A percentile compares a stretch with the other conserved stretches of the same genome.
Conservation (phyloP, 805 yeast genomes). For the Suhomyces pyralidae region DNA sequence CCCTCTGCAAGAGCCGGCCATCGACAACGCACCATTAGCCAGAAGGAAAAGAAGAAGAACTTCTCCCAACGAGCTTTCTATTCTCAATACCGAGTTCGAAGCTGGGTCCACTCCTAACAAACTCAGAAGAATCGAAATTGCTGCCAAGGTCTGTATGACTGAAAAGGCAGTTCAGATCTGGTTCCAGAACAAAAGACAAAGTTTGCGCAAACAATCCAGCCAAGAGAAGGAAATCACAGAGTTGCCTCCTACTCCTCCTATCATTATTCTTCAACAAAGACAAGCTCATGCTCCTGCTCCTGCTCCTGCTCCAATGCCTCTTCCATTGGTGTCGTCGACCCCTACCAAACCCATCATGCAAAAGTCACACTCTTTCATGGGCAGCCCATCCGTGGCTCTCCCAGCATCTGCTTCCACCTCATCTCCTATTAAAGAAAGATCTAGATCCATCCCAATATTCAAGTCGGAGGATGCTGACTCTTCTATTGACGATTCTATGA, state of each 20-base stretch:
- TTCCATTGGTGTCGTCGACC: constrained; percentile 13
- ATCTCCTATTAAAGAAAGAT: constrained; percentile 6
- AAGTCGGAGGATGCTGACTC: constrained; percentile 12
- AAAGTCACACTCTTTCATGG: constrained; percentile 11
- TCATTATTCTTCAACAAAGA: constrained; percentile 15
- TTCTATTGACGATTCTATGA: constrained; percentile 15
- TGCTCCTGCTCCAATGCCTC: constrained; percentile 32
- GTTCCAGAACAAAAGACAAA: constrained; percentile 95
- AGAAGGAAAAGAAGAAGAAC: constrained; percentile 95
- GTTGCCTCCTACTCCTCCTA: constrained; percentile 40
- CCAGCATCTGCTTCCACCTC: background rate
- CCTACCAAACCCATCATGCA: constrained; percentile 12
- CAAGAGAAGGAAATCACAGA: constrained; percentile 41
- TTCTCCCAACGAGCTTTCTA: constrained; percentile 77
- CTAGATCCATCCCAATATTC: constrained; percentile 8
- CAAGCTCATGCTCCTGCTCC: constrained; percentile 25
- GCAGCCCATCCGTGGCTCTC: constrained; percentile 4
- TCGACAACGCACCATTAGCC: constrained; percentile 89
- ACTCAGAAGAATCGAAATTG: constrained; percentile 71
- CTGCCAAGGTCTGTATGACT: constrained; percentile 82
- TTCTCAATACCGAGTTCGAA: constrained; percentile 77
- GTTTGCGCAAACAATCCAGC: constrained; percentile 52
- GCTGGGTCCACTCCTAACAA: constrained; percentile 80
- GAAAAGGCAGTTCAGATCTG: constrained; percentile 97
- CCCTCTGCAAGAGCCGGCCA: constrained; percentile 75